Evolutionary conservation across 192 early-diverging fungal species (phyloP), one percentile per base, ranked within the genome.

Genomic region (Piromyces sp.): DNA sequence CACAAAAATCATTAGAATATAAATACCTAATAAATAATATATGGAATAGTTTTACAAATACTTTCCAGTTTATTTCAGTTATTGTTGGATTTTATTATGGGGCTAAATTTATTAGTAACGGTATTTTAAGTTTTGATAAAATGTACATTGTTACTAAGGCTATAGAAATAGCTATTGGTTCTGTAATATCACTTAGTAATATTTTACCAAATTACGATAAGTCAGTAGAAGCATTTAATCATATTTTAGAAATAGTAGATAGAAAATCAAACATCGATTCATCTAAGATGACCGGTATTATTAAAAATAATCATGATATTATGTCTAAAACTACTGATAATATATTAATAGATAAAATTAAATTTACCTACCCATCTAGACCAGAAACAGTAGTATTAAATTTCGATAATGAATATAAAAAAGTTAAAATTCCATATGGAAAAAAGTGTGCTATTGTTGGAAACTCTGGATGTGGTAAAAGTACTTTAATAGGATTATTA

Each of bases 31-130:
- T 91, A 26, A 87, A 91, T 13, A 88, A 92, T 2, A 40, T 96
- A 80, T 93, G 94, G 36, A 93, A 91, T 84, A 93, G 90, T 26
- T 87, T 93, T 84, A 88, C 93, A 17, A 92, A 94, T 83, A 89
- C 87, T 58, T 86, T 92, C 79, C 88, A 91, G 83, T 92, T 95
- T 79, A 89, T 93, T 80, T 86, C 94, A 51, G 93, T 94, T 85
- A 91, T 89, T 38, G 82, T 94, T 81, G 91, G 92, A 31, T 94
- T 92, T 85, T 94, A 92, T 83, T 89, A 89, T 26, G 94, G 94
- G 79, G 87, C 89, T 37, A 89, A 89, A 38, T 83, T 82, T n/a
- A 68, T 81, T 29, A 26, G 13, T n/a, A 22, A 26, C 30, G 80
- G 81, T 14, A 30, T 79, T 78, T 81, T 81, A 33, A 36, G 85